These are phyloP conservation scores for Prunus yedoensis DNA, from an alignment of 331 rosid genomes.

Conservation along the genomic window DNA sequence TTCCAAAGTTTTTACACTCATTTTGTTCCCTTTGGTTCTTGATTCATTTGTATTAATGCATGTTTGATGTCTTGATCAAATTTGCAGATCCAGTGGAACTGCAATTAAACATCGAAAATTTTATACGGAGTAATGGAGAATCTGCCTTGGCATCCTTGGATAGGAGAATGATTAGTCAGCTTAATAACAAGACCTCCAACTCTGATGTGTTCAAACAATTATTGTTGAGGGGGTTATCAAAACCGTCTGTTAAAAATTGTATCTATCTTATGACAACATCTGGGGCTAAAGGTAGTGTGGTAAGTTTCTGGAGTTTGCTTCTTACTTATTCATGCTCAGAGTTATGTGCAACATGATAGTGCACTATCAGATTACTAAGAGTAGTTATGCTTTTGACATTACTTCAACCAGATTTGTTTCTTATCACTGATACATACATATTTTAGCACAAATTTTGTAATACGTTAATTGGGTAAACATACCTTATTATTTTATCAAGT, in stretches of 20 bases:
- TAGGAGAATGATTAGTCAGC: slow-evolving; percentile 74
- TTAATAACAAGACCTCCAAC: slow-evolving; percentile 71
- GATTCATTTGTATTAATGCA: neutral
- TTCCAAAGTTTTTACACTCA: neutral
- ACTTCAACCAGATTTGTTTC: neutral
- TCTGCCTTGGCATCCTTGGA: slow-evolving; percentile 82
- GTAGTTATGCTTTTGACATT: neutral
- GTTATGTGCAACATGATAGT: neutral
- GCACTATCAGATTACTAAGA: neutral
- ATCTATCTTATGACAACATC: slow-evolving; percentile 98
- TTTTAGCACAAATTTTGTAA: neutral
- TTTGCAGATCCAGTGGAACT: slow-evolving; percentile 58
- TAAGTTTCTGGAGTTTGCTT: slow-evolving; percentile 35
- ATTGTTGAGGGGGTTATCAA: slow-evolving; percentile 64
- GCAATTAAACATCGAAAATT: slow-evolving; percentile 73
- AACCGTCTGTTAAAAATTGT: slow-evolving; percentile 81
- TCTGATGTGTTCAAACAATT: slow-evolving; percentile 71
- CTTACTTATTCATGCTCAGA: neutral
- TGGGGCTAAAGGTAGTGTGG: slow-evolving; percentile 95
- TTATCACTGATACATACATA: too few species aligned
- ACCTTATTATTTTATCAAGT: neutral
- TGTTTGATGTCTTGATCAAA: slow-evolving; percentile 9
- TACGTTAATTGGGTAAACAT: neutral
- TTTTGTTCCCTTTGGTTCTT: slow-evolving; percentile 11
- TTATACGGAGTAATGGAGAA: slow-evolving; percentile 74